Evolutionary conservation across 495 filamentous ascomycete species (phyloP).

Genomic region (Annulohypoxylon moriforme): DNA sequence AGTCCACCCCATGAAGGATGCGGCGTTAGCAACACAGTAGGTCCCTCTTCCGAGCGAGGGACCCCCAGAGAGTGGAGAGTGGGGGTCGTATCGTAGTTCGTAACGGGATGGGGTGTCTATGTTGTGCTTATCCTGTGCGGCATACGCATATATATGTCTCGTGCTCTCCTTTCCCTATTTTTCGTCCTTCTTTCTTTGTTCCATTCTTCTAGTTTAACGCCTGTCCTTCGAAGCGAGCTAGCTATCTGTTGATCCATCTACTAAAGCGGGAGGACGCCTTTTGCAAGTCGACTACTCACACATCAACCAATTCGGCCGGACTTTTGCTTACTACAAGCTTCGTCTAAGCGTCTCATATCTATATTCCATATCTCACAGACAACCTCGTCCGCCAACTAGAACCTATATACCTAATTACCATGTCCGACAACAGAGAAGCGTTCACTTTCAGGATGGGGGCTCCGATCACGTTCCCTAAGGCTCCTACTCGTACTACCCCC

Average conservation of each 20-base stretch:
- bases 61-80: slow-evolving; percentile 11
- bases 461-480: slow-evolving; percentile 20
- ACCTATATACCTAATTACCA: slow-evolving; percentile 1
- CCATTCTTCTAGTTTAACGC: slow-evolving; percentile 12
- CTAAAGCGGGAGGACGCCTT: slow-evolving; percentile 33
- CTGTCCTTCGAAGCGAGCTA: background rate
- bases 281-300: slow-evolving; percentile 9
- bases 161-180: slow-evolving; percentile 19
- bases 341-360: slow-evolving; percentile 24
- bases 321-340: slow-evolving; percentile 13
- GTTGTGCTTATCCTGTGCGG: slow-evolving; percentile 15
- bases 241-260: slow-evolving; percentile 3
- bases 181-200: slow-evolving; percentile 1
- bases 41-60: slow-evolving; percentile 27
- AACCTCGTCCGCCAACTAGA: background rate
- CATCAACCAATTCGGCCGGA: background rate
- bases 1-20: slow-evolving; percentile 4
- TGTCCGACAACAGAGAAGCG: slow-evolving; percentile 17
- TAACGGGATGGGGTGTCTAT: slow-evolving; percentile 17
- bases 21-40: slow-evolving; percentile 23
- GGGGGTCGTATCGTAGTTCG: slow-evolving; percentile 22
- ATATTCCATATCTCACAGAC: background rate
- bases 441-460: slow-evolving; percentile 16
- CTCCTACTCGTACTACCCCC: slow-evolving; percentile 7
- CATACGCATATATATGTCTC: slow-evolving; percentile 32